phyloP scores from a whole-genome alignment of 169 alveolate genomes.

The Plasmodium knowlesi region DNA sequence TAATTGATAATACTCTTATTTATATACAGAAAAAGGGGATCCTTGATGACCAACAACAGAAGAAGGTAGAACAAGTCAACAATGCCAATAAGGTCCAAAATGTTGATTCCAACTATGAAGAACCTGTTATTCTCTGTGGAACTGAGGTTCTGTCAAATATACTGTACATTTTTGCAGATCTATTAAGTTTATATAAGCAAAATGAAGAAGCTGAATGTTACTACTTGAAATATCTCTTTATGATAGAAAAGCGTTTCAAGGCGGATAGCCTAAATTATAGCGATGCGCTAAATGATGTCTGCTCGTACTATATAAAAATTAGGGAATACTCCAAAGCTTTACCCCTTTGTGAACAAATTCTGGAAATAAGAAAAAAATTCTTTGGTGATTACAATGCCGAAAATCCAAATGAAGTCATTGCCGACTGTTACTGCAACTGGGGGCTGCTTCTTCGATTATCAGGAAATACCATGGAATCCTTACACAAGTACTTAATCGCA shows the following conservation, averaged over 20 bases:
- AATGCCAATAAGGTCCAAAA: neutral
- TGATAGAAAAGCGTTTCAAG: slow-evolving; percentile 45
- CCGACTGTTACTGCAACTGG: slow-evolving; percentile 87
- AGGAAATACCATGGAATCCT: slow-evolving; percentile 85
- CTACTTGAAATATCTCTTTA: slow-evolving; percentile 59
- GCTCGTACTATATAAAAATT: slow-evolving; percentile 78
- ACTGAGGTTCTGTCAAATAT: slow-evolving; percentile 77
- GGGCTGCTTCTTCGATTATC: slow-evolving; percentile 85
- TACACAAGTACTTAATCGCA: slow-evolving; percentile 86
- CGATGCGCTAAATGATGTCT: slow-evolving; percentile 82
- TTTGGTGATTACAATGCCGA: slow-evolving; percentile 83
- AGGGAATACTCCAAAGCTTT: slow-evolving; percentile 83
- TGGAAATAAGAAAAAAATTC: slow-evolving; percentile 80
- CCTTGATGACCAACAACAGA: slow-evolving; percentile 20
- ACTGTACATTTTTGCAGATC: slow-evolving; percentile 77
- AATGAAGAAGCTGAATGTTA: slow-evolving; percentile 76
- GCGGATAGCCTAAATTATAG: slow-evolving; percentile 74
- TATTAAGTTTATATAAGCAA: slow-evolving; percentile 78
- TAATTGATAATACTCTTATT: slow-evolving; percentile 86
- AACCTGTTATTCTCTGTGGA: slow-evolving; percentile 78
- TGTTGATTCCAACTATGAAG: slow-evolving; percentile 56
- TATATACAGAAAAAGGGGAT: slow-evolving; percentile 76
- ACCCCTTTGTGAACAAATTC: slow-evolving; percentile 77
- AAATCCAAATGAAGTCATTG: slow-evolving; percentile 84
- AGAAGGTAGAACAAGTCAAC: slow-evolving; percentile 11